Percentiles rank a stretch among this genome's conserved stretches.
These are phyloP conservation scores for Nematocida sp. DNA, from an alignment of 371 early-diverging fungal genomes.

Conservation along the genomic window DNA sequence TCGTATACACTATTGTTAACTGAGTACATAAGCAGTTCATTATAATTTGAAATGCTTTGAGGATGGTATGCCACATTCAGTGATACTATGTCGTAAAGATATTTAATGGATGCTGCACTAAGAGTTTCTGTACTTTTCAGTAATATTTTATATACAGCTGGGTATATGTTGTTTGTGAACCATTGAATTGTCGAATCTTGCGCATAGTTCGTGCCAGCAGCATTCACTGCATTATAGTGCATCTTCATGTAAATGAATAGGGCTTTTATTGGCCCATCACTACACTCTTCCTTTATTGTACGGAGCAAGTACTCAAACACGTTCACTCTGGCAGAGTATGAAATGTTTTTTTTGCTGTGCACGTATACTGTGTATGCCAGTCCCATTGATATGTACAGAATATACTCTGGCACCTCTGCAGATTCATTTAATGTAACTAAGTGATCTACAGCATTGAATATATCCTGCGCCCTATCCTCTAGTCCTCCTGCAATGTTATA, in stretches of 20 bases:
- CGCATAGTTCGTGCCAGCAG: no score
- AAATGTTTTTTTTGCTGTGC: not conserved
- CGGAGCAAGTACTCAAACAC: not conserved
- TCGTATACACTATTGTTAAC: not conserved
- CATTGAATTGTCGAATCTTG: no score
- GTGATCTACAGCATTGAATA: not conserved
- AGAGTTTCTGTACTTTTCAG: not conserved
- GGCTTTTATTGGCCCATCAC: not conserved
- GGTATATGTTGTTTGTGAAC: no score
- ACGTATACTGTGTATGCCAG: not conserved
- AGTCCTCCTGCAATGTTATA: not conserved
- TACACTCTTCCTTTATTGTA: not conserved
- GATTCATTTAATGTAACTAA: not conserved
- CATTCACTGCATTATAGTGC: not conserved
- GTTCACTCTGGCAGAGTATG: not conserved
- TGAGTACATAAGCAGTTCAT: not conserved
- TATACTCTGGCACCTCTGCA: not conserved
- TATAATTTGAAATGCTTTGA: not conserved
- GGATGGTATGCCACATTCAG: not conserved
- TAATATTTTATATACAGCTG: no score
- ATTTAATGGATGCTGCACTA: not conserved
- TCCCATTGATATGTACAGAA: not conserved
- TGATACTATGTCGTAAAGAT: not conserved
- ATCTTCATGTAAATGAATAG: not conserved
- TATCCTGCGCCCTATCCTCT: not conserved